phyloP scores from a whole-genome alignment of 768 basidiomycete species.

The Naganishia antarctica region DNA sequence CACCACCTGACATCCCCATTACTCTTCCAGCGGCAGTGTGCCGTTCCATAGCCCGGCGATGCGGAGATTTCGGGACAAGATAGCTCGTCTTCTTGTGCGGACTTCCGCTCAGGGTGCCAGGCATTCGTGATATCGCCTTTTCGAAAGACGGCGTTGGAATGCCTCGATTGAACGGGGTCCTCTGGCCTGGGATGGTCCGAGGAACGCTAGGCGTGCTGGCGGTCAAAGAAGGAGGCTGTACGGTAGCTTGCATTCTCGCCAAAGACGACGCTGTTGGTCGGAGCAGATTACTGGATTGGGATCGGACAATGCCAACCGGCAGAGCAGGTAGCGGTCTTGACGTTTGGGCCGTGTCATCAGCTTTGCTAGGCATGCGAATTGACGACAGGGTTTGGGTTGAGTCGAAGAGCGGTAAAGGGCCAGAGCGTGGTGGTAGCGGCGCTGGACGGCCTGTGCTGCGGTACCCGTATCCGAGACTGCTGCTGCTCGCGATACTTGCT shows the following conservation, averaged over 20 bases:
- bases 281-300: conserved; percentile 2
- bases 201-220: not conserved
- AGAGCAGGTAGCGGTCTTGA: not conserved
- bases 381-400: not conserved
- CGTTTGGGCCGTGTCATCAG: not conserved
- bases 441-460: not conserved
- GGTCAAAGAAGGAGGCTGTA: conserved; percentile 3
- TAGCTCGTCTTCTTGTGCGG: not conserved
- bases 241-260: conserved; percentile 17
- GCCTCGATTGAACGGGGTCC: not conserved
- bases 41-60: conserved; percentile 13
- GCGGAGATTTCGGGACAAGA: conserved; percentile 15
- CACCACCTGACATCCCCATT: not conserved
- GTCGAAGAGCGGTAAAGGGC: not conserved
- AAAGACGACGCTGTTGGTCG: conserved; percentile 10
- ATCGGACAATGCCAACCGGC: not conserved
- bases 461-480: not conserved
- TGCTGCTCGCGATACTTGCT: not conserved
- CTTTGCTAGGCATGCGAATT: not conserved
- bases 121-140: not conserved
- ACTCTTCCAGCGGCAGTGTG: conserved; percentile 6
- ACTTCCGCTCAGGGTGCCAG: not conserved
- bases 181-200: not conserved
- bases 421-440: not conserved
- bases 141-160: not conserved